Evolutionary conservation across 495 filamentous ascomycete species (phyloP).

Genomic region (Penicillium ochrochloron): DNA sequence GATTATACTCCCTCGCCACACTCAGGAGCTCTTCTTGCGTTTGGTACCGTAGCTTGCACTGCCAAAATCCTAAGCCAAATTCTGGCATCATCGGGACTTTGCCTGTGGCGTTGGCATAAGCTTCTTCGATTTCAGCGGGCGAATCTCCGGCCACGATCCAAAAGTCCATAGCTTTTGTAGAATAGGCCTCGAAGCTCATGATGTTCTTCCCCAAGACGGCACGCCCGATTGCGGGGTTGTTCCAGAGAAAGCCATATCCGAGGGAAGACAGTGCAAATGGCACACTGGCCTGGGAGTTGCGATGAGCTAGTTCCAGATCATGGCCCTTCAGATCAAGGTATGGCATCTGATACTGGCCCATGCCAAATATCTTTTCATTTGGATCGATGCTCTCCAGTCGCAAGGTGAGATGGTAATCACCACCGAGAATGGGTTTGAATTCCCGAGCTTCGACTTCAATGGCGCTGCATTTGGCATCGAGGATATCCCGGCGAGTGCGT

Average conservation of each 20-base stretch:
- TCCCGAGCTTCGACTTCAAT: slow-evolving; percentile 57
- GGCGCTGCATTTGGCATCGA: slow-evolving; percentile 59
- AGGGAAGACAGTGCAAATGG: slow-evolving; percentile 58
- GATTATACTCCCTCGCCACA: slow-evolving; percentile 57
- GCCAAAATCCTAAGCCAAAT: slow-evolving; percentile 65
- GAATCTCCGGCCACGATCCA: slow-evolving; percentile 61
- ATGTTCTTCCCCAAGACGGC: slow-evolving; percentile 59
- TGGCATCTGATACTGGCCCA: slow-evolving; percentile 66
- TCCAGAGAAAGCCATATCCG: slow-evolving; percentile 64
- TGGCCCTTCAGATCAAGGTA: slow-evolving; percentile 58
- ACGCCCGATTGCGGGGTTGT: slow-evolving; percentile 59
- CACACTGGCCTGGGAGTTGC: slow-evolving; percentile 62
- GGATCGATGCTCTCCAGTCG: slow-evolving; percentile 57
- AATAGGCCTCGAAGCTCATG: slow-evolving; percentile 61
- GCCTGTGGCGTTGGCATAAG: slow-evolving; percentile 55
- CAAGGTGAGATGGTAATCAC: slow-evolving; percentile 56
- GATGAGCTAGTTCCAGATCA: slow-evolving; percentile 63
- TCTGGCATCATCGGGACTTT: slow-evolving; percentile 65
- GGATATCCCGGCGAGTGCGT: slow-evolving; percentile 52
- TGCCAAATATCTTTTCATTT: slow-evolving; percentile 61
- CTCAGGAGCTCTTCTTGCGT: slow-evolving; percentile 60
- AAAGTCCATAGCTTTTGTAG: slow-evolving; percentile 57
- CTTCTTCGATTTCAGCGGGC: slow-evolving; percentile 55
- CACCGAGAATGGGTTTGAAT: slow-evolving; percentile 52
- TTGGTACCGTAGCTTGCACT: slow-evolving; percentile 63